Evolutionary conservation across 1,284 basidiomycete species (phyloP).

Genomic region (Neolentinus lepideus): DNA sequence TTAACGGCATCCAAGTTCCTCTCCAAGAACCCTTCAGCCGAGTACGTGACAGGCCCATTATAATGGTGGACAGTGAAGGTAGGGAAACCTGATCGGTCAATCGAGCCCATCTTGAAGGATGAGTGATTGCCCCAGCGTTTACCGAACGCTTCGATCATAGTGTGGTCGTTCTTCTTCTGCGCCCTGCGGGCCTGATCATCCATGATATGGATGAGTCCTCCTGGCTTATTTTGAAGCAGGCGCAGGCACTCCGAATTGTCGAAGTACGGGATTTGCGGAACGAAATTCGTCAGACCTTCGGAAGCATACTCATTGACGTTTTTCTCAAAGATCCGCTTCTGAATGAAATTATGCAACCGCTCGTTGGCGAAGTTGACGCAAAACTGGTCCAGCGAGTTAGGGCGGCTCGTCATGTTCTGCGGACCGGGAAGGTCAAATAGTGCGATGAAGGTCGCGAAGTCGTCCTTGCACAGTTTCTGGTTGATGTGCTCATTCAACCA

Average conservation of each 20-base stretch:
- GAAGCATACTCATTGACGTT: conserved; percentile 77
- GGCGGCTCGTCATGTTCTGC: conserved; percentile 77
- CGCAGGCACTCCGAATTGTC: conserved; percentile 90
- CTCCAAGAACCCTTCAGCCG: conserved; percentile 83
- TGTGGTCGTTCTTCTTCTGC: conserved; percentile 88
- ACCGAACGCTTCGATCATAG: conserved; percentile 91
- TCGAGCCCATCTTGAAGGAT: conserved; percentile 75
- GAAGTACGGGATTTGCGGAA: conserved; percentile 77
- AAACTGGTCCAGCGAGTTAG: conserved; percentile 94
- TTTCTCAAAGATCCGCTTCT: conserved; percentile 74
- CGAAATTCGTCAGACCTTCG: conserved; percentile 74
- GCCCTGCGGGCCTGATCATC: conserved; percentile 88
- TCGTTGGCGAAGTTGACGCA: conserved; percentile 96
- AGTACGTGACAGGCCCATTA: conserved; percentile 88
- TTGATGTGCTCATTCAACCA: conserved; percentile 98
- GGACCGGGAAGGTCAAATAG: conserved; percentile 94
- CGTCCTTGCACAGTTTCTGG: conserved; percentile 86
- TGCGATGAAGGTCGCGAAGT: conserved; percentile 90
- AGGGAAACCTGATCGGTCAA: conserved; percentile 75
- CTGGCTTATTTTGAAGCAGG: conserved; percentile 81
- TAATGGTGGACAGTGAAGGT: conserved; percentile 93
- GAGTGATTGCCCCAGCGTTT: conserved; percentile 95
- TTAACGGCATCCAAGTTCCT: conserved; percentile 87
- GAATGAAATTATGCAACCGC: conserved; percentile 79
- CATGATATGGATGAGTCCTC: conserved; percentile 94